Evolutionary conservation across 257 asterid species (phyloP).

Genomic region (Hygrophila difformis): DNA sequence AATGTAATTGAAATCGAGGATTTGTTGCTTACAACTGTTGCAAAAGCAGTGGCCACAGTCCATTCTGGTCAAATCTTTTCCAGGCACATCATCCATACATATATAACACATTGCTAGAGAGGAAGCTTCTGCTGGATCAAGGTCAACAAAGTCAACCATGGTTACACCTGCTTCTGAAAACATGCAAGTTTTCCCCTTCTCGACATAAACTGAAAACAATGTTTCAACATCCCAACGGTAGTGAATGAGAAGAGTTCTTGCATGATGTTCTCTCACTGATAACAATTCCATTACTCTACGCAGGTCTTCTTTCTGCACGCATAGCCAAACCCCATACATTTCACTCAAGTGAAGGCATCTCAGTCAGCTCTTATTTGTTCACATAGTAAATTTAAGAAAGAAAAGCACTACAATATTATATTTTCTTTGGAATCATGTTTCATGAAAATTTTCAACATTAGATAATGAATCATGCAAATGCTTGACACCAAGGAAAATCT

Average conservation of each 20-base stretch:
- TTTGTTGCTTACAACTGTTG: conserved; percentile 62
- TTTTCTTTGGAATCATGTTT: too few relatives aligned
- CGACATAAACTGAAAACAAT: conserved; percentile 63
- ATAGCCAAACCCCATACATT: conserved; percentile 15
- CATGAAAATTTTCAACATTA: too few relatives aligned
- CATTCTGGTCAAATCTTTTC: conserved; percentile 55
- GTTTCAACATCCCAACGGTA: conserved; percentile 85
- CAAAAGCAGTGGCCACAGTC: conserved; percentile 96
- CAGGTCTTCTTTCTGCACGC: conserved; percentile 68
- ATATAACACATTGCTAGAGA: conserved; percentile 44
- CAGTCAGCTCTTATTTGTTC: not conserved
- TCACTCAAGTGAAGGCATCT: not conserved
- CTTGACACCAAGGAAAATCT: too few relatives aligned
- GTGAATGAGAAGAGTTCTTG: conserved; percentile 89
- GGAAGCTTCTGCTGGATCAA: conserved; percentile 30
- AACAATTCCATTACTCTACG: conserved; percentile 82
- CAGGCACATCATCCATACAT: conserved; percentile 72
- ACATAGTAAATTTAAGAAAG: too few relatives aligned
- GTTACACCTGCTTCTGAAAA: conserved; percentile 85
- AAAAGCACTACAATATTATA: too few relatives aligned
- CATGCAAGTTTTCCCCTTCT: conserved; percentile 67
- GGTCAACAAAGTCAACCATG: conserved; percentile 29
- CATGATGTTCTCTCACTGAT: conserved; percentile 82
- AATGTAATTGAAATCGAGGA: conserved; percentile 10
- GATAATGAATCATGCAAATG: too few relatives aligned